These are phyloP conservation scores for Cyanodermella asteris DNA, from an alignment of 2,329 filamentous ascomycete species.

Conservation along the genomic window DNA sequence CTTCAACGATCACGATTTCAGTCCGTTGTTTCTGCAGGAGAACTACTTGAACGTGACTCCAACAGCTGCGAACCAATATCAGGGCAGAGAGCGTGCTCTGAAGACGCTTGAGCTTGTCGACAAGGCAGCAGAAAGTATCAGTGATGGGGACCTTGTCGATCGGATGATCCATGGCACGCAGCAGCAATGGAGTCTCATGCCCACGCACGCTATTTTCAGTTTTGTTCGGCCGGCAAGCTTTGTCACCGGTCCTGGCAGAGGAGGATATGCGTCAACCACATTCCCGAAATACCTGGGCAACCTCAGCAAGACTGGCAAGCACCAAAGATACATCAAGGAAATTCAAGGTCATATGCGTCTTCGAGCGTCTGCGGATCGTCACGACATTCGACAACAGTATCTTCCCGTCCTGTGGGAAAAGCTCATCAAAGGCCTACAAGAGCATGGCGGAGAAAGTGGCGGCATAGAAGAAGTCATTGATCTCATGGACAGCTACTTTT, in stretches of 20 bases:
- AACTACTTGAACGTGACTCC: constrained; percentile 83
- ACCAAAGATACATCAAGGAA: constrained; percentile 68
- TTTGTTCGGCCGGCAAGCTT: constrained; percentile 83
- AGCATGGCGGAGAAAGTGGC: constrained; percentile 55
- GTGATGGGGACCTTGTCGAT: constrained; percentile 87
- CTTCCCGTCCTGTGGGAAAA: constrained; percentile 70
- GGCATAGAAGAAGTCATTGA: constrained; percentile 66
- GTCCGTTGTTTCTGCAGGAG: constrained; percentile 91
- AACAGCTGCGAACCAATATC: constrained; percentile 37
- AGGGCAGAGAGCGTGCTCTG: constrained; percentile 46
- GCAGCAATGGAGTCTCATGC: constrained; percentile 97
- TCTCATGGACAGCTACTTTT: constrained; percentile 89
- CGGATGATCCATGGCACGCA: constrained; percentile 96
- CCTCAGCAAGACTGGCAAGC: constrained; percentile 55
- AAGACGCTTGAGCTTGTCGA: constrained; percentile 75
- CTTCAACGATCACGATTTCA: constrained; percentile 98
- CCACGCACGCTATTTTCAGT: constrained; percentile 83
- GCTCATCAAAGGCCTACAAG: constrained; percentile 50
- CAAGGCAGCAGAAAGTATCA: constrained; percentile 83
- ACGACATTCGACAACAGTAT: constrained; percentile 89
- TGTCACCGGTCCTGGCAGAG: constrained; percentile 56
- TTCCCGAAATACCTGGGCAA: constrained; percentile 92
- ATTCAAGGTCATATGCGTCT: constrained; percentile 95
- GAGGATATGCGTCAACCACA: constrained; percentile 42
- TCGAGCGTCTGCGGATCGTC: constrained; percentile 67